phyloP scores from a whole-genome alignment of 208 protist genomes.

The Wallacemonas sp. region DNA sequence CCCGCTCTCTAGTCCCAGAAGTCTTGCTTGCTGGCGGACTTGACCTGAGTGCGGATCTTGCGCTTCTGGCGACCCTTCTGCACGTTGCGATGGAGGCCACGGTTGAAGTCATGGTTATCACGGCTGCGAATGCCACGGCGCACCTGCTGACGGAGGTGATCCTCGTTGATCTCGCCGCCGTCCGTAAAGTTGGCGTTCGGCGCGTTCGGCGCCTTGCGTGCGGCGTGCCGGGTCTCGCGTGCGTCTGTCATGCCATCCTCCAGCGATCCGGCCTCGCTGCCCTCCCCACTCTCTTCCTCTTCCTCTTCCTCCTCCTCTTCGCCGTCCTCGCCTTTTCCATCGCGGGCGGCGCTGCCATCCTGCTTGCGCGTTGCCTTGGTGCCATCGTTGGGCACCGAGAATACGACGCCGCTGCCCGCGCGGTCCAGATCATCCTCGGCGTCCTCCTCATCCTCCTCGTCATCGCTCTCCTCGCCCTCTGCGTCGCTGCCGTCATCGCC shows the following conservation, averaged over 20 bases:
- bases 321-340: not conserved
- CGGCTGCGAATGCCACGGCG: slow-evolving; percentile 51
- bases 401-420: slow-evolving; percentile 10
- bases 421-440: slow-evolving; percentile 30
- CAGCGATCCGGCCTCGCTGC: slow-evolving; percentile 36
- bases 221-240: slow-evolving; percentile 32
- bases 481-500: slow-evolving; percentile 14
- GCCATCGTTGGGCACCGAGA: not conserved
- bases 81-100: slow-evolving; percentile 79
- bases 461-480: slow-evolving; percentile 1
- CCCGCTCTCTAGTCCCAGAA: slow-evolving; percentile 51
- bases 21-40: slow-evolving; percentile 50
- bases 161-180: slow-evolving; percentile 67
- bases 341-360: not conserved
- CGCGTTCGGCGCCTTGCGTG: slow-evolving; percentile 21
- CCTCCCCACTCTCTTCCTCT: slow-evolving; percentile 30
- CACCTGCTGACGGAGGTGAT: slow-evolving; percentile 70
- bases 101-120: slow-evolving; percentile 78
- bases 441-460: slow-evolving; percentile 16
- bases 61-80: slow-evolving; percentile 86
- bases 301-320: slow-evolving; percentile 23
- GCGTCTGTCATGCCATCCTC: slow-evolving; percentile 52
- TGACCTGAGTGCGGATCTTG: slow-evolving; percentile 75
- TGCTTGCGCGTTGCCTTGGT: not conserved
- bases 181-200: slow-evolving; percentile 65